Base-by-base conservation (phyloP, 345 rosid genomes). In the Bruguiera gymnorhiza region DNA sequence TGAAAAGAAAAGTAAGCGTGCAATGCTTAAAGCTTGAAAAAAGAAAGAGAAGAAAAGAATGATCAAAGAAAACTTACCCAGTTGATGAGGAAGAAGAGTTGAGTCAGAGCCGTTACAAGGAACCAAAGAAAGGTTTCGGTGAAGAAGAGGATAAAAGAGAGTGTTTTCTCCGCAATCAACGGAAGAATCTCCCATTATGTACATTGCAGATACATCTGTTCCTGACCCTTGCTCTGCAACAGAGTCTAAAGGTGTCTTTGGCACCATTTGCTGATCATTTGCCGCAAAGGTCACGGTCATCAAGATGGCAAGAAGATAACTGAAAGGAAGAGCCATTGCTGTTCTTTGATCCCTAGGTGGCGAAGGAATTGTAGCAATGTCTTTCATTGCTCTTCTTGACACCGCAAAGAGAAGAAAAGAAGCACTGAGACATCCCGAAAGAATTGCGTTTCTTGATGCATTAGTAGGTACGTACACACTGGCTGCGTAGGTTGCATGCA, bases 141-240 rank as follows among this genome's bases (percentile, higher is more conserved):
- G 93, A 66, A 86, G 72, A 9, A 80, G 54, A 43, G 90, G 83
- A 70, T 88, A 84, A 36, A 86, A 79, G 30, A 82, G 83, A 19
- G 78, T 73, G 77, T 86, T 88, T 27, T 76, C 81, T 50, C 90
- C 90, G 59, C 90, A 88, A 68, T 88, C 89, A 48, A 88, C 90
- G 0, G 90, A 86, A 63, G 93, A 88, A 70, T 88, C 93, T 1
- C 93, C 93, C 79, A 88, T 66, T 23, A 88, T 71, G 78, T 67
- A 77, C 69, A 88, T 69, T 4, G 93, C 87, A 0, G 88, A 72
- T 2, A 75, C 73, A 37, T 6, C 52, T 1, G 74, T 52, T 23
- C 27, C 51, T 16, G 62, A 24, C 30, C n/a, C 37, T 34, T 34
- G 9, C 37, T 7, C 37, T 34, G 37, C 37, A 7, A 34, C 37